These are phyloP conservation scores for Geotrichum siamense DNA, from an alignment of 1,139 yeast genomes.

Conservation along the genomic window DNA sequence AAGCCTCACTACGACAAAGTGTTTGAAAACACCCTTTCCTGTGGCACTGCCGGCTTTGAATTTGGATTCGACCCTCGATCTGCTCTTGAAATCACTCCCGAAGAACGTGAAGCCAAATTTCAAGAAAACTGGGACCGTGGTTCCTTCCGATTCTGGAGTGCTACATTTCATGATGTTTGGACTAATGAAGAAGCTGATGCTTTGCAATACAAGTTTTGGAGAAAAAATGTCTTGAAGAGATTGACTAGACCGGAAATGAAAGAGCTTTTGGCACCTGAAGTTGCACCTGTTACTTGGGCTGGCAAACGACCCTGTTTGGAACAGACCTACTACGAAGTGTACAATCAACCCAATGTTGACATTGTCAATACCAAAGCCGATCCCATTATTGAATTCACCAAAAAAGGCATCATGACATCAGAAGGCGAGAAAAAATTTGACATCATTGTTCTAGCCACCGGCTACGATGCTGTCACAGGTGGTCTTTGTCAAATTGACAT, in stretches of 20 bases:
- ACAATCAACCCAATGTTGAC: constrained; percentile 30
- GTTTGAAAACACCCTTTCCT: constrained; percentile 14
- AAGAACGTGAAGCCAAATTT: constrained; percentile 25
- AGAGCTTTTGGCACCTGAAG: constrained; percentile 27
- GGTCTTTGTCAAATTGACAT: constrained; percentile 28
- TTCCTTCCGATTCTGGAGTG: constrained; percentile 29
- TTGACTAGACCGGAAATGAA: constrained; percentile 26
- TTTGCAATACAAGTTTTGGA: constrained; percentile 29
- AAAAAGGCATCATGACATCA: constrained; percentile 23
- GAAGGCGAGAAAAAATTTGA: constrained; percentile 27
- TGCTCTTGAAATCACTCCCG: constrained; percentile 22
- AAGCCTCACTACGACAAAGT: constrained; percentile 19
- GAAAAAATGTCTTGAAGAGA: constrained; percentile 24
- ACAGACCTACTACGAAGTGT: constrained; percentile 28
- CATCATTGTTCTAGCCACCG: constrained; percentile 30
- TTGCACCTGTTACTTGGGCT: constrained; percentile 29
- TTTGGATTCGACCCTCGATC: constrained; percentile 17
- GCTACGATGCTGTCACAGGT: constrained; percentile 33
- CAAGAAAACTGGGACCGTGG: constrained; percentile 24
- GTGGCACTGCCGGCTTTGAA: constrained; percentile 23
- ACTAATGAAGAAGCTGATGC: constrained; percentile 26
- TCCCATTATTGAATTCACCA: constrained; percentile 27
- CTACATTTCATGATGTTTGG: constrained; percentile 26
- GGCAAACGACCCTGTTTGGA: constrained; percentile 32
- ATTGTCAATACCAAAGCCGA: constrained; percentile 26